These are phyloP conservation scores for Citeromyces matritensis DNA, from an alignment of 805 yeast genomes.

Conservation along the genomic window DNA sequence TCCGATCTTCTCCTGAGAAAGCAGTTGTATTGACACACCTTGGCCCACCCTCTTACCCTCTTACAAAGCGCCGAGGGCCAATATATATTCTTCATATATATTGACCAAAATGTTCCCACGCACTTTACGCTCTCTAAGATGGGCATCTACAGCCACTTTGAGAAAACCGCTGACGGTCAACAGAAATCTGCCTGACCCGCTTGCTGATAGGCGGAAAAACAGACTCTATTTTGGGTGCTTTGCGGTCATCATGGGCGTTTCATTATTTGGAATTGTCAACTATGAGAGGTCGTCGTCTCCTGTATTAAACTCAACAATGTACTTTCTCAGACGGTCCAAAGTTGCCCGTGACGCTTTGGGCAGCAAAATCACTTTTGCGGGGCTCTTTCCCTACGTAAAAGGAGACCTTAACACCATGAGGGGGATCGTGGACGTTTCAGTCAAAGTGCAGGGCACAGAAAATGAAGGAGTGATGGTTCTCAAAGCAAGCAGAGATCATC, in stretches of 20 bases:
- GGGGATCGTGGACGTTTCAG: conserved; percentile 64
- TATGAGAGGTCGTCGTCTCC: conserved; percentile 90
- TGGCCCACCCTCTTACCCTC: no score
- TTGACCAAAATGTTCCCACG: conserved; percentile 4
- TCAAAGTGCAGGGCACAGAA: conserved; percentile 55
- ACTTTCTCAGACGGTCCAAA: conserved; percentile 66
- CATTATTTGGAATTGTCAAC: conserved; percentile 63
- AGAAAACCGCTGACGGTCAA: conserved; percentile 47
- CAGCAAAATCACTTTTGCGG: conserved; percentile 55
- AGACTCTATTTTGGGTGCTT: conserved; percentile 41
- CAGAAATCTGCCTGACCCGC: conserved; percentile 72
- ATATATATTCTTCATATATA: not conserved
- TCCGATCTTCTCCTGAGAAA: no score
- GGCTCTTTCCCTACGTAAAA: conserved; percentile 76
- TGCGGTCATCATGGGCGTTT: conserved; percentile 32
- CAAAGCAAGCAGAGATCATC: conserved; percentile 55
- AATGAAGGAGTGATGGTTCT: conserved; percentile 40
- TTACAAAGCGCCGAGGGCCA: no score
- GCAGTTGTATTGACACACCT: no score
- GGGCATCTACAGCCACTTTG: conserved; percentile 5
- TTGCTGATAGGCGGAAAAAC: conserved; percentile 33
- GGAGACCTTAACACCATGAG: conserved; percentile 77
- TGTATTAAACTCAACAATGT: conserved; percentile 72
- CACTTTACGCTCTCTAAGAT: conserved; percentile 8
- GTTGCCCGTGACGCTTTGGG: conserved; percentile 54